These are phyloP conservation scores for Chalara sp. DNA, from an alignment of 2,329 filamentous ascomycete species.

Conservation along the genomic window DNA sequence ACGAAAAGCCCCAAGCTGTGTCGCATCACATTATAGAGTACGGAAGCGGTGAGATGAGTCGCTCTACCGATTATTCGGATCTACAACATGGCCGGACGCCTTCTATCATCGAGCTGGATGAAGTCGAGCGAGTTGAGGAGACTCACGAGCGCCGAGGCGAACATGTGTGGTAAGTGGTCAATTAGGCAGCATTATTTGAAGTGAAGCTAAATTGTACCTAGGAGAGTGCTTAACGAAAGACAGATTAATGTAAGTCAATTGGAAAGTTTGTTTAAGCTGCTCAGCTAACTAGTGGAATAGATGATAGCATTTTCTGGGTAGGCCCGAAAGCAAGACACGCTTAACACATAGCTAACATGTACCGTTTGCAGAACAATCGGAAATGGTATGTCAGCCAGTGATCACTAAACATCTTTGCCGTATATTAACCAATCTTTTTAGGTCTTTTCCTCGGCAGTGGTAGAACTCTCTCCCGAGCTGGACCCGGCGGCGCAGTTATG, in stretches of 20 bases:
- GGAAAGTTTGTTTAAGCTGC: not conserved
- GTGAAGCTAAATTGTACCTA: conserved; percentile 8
- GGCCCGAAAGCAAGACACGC: conserved; percentile 6
- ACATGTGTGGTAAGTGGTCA: conserved; percentile 19
- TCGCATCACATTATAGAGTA: conserved; percentile 20
- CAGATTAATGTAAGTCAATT: conserved; percentile 31
- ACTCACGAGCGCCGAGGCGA: conserved; percentile 20
- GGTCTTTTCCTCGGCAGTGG: conserved; percentile 35
- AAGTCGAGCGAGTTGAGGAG: conserved; percentile 18
- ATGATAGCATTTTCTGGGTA: conserved; percentile 40
- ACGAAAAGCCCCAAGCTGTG: conserved; percentile 24
- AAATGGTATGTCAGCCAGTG: conserved; percentile 25
- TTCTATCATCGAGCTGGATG: conserved; percentile 18
- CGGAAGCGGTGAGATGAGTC: conserved; percentile 7
- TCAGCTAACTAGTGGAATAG: conserved; percentile 12
- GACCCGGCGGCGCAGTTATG: conserved; percentile 34
- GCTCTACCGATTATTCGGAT: conserved; percentile 16
- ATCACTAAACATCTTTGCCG: too few species aligned
- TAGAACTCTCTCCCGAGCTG: conserved; percentile 32
- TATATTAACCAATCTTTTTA: conserved; percentile 7
- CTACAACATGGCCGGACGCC: conserved; percentile 11
- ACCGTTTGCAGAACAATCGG: conserved; percentile 29
- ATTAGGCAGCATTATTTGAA: not conserved
- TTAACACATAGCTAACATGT: conserved; percentile 2
- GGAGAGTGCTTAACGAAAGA: conserved; percentile 33